phyloP scores from a whole-genome alignment of 257 asterid genomes.

The Solanum sitiens region DNA sequence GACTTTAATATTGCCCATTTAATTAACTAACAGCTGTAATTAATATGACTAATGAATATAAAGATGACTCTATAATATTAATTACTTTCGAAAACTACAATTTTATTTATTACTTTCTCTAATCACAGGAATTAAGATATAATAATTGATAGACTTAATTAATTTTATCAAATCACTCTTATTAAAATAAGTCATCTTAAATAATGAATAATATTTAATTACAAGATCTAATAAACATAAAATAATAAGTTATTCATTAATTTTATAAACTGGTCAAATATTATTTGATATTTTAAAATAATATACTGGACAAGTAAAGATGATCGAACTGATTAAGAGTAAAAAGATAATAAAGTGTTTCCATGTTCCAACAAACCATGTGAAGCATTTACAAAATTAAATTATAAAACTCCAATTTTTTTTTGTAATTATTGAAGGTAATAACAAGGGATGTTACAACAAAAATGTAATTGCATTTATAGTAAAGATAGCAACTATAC shows the following conservation, averaged over 20 bases:
- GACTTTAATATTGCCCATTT: background rate
- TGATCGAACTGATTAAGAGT: fast-evolving
- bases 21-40: background rate
- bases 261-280: too few species aligned
- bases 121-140: too few species aligned
- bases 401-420: background rate
- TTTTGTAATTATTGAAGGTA: background rate
- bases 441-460: background rate
- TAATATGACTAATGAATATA: background rate
- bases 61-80: background rate
- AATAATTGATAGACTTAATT: too few species aligned
- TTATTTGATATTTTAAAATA: too few species aligned
- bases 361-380: background rate
- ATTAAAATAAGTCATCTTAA: too few species aligned
- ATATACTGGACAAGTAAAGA: too few species aligned
- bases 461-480: background rate
- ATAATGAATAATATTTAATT: too few species aligned
- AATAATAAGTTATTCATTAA: too few species aligned
- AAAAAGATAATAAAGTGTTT: too few species aligned
- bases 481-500: background rate
- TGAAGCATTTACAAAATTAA: background rate
- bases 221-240: too few species aligned
- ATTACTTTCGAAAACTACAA: background rate
- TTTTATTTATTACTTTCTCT: background rate
- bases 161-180: too few species aligned